Evolutionary conservation across 129 eudicot species (phyloP).

Genomic region (Saposhnikovia divaricata): DNA sequence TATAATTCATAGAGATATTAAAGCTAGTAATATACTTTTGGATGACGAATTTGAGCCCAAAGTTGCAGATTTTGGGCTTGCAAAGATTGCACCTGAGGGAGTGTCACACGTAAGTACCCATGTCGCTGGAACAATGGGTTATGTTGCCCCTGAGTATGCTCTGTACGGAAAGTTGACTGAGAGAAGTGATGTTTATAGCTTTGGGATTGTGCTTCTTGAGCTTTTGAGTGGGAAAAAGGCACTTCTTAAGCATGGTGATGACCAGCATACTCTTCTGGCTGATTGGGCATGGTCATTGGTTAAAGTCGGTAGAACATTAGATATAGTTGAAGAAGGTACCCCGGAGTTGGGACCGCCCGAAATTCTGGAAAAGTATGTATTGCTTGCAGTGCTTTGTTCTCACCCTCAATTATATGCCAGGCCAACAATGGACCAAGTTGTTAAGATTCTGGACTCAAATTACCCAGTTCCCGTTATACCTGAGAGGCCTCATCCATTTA

Average conservation of each 20-base stretch:
- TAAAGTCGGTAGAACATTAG: not conserved
- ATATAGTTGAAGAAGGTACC: not conserved
- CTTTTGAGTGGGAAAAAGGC: conserved; percentile 1
- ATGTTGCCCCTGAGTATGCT: conserved; percentile 10
- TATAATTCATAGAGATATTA: conserved; percentile 9
- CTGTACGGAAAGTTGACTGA: not conserved
- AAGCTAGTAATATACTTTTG: conserved; percentile 7
- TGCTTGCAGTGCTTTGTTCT: conserved; percentile 3
- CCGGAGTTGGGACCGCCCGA: not conserved
- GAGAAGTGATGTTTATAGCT: conserved; percentile 8
- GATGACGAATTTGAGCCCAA: conserved; percentile 4
- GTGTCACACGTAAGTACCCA: not conserved
- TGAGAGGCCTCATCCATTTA: not conserved
- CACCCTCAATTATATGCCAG: conserved; percentile 9
- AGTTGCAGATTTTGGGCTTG: conserved; percentile 7
- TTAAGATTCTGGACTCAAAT: not conserved
- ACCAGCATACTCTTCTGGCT: not conserved
- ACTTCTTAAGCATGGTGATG: not conserved
- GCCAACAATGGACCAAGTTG: conserved; percentile 4
- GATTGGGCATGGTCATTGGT: conserved; percentile 5
- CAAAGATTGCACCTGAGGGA: conserved; percentile 1
- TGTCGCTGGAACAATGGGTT: conserved; percentile 7
- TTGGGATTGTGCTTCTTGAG: conserved; percentile 5
- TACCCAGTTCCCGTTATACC: not conserved
- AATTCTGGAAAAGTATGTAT: not conserved